Conservation (phyloP, 1,284 basidiomycete genomes). For the Caloboletus firmus region DNA sequence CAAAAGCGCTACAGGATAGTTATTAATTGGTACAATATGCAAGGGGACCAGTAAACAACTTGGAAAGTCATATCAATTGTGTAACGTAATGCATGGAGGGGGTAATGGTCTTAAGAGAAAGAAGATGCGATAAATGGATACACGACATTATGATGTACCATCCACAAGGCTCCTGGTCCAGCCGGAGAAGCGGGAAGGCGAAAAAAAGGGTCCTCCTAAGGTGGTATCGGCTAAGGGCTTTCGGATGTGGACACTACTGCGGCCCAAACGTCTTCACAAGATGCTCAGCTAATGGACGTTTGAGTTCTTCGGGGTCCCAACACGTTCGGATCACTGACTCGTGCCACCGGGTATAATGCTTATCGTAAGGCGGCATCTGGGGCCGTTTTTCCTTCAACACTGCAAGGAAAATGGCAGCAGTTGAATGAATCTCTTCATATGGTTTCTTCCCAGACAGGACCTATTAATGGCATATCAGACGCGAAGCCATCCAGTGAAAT, state of each 20-base stretch:
- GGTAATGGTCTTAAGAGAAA: background rate
- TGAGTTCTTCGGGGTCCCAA: constrained; percentile 20
- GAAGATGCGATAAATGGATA: background rate
- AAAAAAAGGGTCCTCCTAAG: background rate
- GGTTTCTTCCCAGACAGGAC: constrained; percentile 27
- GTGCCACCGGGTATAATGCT: constrained; percentile 5
- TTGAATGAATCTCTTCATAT: constrained; percentile 10
- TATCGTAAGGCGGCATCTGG: constrained; percentile 7
- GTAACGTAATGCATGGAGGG: background rate
- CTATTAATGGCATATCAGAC: constrained; percentile 20
- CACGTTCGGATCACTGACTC: constrained; percentile 18
- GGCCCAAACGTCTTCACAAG: constrained; percentile 15
- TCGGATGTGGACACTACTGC: background rate
- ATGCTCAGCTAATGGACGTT: constrained; percentile 17
- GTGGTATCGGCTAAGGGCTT: background rate
- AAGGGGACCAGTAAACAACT: background rate
- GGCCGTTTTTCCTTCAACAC: constrained; percentile 19
- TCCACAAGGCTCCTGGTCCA: background rate
- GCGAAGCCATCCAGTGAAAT: background rate
- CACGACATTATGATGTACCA: background rate
- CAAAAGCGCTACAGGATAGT: background rate
- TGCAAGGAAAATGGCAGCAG: background rate
- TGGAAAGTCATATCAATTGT: too few relatives aligned
- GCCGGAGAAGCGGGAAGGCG: background rate
- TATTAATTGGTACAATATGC: background rate